Evolutionary conservation across 208 protist species (phyloP).

Genomic region (Crithidia thermophila): DNA sequence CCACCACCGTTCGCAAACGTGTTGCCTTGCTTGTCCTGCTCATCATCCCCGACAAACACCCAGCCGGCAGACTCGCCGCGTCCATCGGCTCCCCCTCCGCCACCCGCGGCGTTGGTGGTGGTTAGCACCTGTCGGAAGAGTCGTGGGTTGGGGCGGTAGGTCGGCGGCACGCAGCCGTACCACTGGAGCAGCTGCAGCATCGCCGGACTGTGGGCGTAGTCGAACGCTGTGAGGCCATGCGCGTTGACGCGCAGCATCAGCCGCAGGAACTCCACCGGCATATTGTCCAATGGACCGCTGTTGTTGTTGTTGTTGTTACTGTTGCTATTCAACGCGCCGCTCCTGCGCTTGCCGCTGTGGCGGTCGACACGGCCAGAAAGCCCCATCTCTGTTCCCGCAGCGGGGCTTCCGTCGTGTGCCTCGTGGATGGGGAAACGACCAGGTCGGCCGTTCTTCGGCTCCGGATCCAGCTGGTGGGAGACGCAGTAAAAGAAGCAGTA

Average conservation of each 20-base stretch:
- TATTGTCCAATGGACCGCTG: neutral
- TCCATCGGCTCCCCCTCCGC: neutral
- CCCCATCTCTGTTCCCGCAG: neutral
- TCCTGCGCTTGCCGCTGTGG: neutral
- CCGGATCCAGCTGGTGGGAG: slow-evolving; percentile 35
- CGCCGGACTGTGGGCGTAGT: slow-evolving; percentile 71
- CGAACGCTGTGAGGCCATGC: slow-evolving; percentile 77
- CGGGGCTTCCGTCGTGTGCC: neutral
- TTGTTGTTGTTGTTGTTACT: neutral
- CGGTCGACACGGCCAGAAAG: no score
- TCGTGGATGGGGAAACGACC: slow-evolving; percentile 32
- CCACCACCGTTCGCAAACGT: no score
- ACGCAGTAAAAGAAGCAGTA: slow-evolving; percentile 60
- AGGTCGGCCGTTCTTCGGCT: slow-evolving; percentile 29
- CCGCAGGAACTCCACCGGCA: slow-evolving; percentile 54
- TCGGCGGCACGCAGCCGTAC: slow-evolving; percentile 81
- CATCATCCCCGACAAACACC: no score
- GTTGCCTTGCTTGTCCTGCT: no score
- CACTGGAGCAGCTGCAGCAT: slow-evolving; percentile 77
- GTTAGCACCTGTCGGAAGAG: slow-evolving; percentile 17
- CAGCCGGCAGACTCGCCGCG: no score
- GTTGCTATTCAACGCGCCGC: neutral
- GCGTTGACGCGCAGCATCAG: slow-evolving; percentile 73
- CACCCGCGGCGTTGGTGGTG: neutral
- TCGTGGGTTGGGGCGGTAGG: slow-evolving; percentile 78